A percentile compares a stretch with the other conserved stretches of the same genome.
Evolutionary conservation across 768 basidiomycete species (phyloP).

Genomic region (Lactifluus subvellereus): DNA sequence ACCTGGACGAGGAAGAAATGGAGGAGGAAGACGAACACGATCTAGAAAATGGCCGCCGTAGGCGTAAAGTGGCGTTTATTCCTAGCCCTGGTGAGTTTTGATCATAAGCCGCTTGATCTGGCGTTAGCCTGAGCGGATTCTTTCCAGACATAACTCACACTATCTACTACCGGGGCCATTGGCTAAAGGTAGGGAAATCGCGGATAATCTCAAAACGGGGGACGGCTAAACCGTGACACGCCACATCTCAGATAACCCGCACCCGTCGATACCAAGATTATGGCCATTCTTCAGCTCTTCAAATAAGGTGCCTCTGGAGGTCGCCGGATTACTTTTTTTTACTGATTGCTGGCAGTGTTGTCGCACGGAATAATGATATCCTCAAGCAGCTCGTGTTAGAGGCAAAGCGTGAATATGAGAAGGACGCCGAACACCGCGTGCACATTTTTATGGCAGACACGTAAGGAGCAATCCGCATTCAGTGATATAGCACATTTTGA

Average conservation of each 20-base stretch:
- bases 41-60: constrained; percentile 62
- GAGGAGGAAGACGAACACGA: constrained; percentile 58
- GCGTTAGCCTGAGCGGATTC: constrained; percentile 12
- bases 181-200: constrained; percentile 59
- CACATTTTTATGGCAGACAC: constrained; percentile 87
- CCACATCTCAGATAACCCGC: constrained; percentile 58
- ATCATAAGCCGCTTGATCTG: constrained; percentile 25
- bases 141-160: constrained; percentile 75
- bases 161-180: constrained; percentile 85
- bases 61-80: constrained; percentile 78
- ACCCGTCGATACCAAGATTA: constrained; percentile 74
- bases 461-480: constrained; percentile 44
- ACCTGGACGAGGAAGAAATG: constrained; percentile 63
- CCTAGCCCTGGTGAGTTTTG: constrained; percentile 70
- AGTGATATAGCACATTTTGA: constrained; percentile 16
- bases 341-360: constrained; percentile 46
- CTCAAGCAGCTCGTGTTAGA: constrained; percentile 82
- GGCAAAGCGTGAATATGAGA: constrained; percentile 85
- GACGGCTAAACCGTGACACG: not conserved
- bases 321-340: constrained; percentile 25
- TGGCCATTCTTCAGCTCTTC: constrained; percentile 65
- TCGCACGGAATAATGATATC: constrained; percentile 83
- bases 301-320: constrained; percentile 56
- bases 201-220: constrained; percentile 19
- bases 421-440: constrained; percentile 85